These are phyloP conservation scores for Saitoella complicata DNA, from an alignment of 805 yeast genomes.

Conservation along the genomic window DNA sequence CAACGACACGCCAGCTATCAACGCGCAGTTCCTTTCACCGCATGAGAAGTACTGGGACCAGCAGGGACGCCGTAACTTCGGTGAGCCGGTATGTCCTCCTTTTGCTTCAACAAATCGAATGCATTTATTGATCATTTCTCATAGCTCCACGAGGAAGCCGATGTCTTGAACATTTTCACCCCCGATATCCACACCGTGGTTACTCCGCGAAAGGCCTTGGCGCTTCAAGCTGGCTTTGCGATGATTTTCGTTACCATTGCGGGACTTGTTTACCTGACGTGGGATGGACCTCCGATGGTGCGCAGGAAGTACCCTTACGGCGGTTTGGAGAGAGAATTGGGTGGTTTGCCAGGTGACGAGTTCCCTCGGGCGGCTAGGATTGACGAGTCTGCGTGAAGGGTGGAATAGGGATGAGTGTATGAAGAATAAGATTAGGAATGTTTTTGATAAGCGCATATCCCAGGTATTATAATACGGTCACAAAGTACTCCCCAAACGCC, in stretches of 20 bases:
- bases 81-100: conserved; percentile 34
- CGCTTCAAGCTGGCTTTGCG: conserved; percentile 16
- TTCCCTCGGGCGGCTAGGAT: no score
- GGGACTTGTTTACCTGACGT: conserved; percentile 25
- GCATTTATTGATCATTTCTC: neutral
- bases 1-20: conserved; percentile 38
- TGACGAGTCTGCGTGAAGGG: no score
- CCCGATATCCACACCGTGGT: conserved; percentile 47
- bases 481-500: no score
- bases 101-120: neutral
- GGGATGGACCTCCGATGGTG: no score
- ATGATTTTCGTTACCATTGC: conserved; percentile 36
- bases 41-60: conserved; percentile 60
- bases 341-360: no score
- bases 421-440: no score
- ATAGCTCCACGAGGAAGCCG: conserved; percentile 46
- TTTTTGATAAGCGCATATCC: no score
- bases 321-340: no score
- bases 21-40: conserved; percentile 48
- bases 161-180: conserved; percentile 68
- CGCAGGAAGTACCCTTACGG: no score
- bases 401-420: no score
- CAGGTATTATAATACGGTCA: no score
- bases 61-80: conserved; percentile 63
- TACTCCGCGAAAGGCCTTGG: no score